Conservation (phyloP, 306 rosid species). For the Rubus idaeus region DNA sequence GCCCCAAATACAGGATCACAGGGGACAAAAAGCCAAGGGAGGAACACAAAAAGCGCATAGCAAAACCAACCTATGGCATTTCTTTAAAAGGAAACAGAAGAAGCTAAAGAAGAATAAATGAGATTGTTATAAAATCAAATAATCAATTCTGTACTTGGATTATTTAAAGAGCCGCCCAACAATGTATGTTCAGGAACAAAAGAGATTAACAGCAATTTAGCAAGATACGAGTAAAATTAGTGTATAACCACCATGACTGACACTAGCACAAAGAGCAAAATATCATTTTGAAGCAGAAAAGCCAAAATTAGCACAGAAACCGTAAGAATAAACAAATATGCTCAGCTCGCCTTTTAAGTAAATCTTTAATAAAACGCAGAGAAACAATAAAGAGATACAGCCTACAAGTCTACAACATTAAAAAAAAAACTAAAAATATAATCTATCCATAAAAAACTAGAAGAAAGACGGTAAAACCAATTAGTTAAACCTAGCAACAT, state of each 20-base stretch:
- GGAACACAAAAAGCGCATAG: not conserved
- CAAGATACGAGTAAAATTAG: not conserved
- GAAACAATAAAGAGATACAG: not conserved
- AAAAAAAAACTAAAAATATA: not conserved
- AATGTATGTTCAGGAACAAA: not conserved
- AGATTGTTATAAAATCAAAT: not conserved
- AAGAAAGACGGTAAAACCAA: not conserved
- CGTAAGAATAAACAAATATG: not conserved
- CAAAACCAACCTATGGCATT: not conserved
- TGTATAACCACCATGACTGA: not conserved
- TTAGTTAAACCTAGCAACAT: not conserved
- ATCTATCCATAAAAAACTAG: not conserved
- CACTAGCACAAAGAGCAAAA: not conserved
- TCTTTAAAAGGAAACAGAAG: not conserved
- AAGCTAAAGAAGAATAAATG: not conserved
- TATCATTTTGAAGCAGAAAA: not conserved
- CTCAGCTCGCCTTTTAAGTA: not conserved
- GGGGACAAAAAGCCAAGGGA: not conserved
- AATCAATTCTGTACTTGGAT: not conserved
- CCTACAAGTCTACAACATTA: not conserved
- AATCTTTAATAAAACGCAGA: not conserved
- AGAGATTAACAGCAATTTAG: not conserved
- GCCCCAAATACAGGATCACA: constrained; percentile 4
- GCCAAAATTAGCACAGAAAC: not conserved
- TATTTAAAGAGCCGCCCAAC: not conserved